Evolutionary conservation across 1,284 basidiomycete species (phyloP).

Genomic region (Fomitopsis schrenkii): DNA sequence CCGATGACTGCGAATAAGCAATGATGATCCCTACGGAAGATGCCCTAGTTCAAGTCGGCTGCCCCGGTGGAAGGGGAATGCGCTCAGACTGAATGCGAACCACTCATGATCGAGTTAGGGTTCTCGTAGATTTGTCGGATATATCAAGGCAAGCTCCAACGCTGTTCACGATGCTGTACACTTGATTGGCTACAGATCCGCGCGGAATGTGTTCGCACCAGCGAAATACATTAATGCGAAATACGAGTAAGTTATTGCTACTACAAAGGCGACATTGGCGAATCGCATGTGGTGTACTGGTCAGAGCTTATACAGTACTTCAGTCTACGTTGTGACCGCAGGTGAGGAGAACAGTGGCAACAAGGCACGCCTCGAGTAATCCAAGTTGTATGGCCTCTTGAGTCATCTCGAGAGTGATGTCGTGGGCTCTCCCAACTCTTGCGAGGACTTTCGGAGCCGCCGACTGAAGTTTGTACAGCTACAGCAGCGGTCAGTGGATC

Average conservation of each 20-base stretch:
- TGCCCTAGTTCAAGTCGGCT: too few species aligned
- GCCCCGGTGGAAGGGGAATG: not conserved
- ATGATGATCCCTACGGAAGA: too few species aligned
- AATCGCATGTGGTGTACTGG: not conserved
- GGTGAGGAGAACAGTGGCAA: conserved; percentile 31
- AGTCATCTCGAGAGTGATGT: conserved; percentile 28
- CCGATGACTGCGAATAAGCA: too few species aligned
- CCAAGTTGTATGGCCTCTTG: conserved; percentile 28
- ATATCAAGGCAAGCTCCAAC: too few species aligned
- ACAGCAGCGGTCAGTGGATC: not conserved
- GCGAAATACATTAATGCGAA: not conserved
- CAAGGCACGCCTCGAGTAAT: conserved; percentile 31
- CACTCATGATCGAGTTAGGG: too few species aligned
- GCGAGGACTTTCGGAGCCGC: conserved; percentile 27
- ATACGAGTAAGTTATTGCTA: not conserved
- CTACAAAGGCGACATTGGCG: not conserved
- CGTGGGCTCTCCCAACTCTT: conserved; percentile 24
- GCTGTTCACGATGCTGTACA: not conserved
- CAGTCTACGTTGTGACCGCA: conserved; percentile 33
- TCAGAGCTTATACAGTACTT: not conserved
- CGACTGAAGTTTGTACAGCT: conserved; percentile 29
- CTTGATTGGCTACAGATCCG: not conserved
- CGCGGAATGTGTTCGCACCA: not conserved
- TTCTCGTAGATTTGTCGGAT: too few species aligned
- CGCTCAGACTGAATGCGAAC: too few species aligned